phyloP scores from a whole-genome alignment of 179 eudicot species.

The Beta macrorhiza region DNA sequence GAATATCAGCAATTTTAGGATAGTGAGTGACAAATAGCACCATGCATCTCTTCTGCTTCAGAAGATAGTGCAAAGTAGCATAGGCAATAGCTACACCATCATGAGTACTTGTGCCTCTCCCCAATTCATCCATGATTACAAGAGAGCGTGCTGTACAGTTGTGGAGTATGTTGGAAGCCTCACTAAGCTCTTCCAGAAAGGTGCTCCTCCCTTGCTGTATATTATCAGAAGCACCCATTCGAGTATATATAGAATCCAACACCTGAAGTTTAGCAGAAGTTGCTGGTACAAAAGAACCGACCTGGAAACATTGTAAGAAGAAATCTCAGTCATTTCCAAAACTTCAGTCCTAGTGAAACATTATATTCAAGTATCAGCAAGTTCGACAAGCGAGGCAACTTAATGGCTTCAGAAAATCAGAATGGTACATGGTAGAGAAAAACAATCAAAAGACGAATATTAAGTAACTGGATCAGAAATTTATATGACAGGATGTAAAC shows the following conservation, averaged over 20 bases:
- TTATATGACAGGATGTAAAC: neutral
- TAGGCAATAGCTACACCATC: constrained; percentile 98
- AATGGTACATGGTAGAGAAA: neutral
- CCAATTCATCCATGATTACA: constrained; percentile 90
- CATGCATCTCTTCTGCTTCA: constrained; percentile 69
- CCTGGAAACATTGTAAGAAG: constrained; percentile 41
- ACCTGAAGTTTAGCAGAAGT: constrained; percentile 75
- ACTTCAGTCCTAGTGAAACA: neutral
- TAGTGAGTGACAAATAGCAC: constrained; percentile 92
- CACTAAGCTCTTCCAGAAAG: constrained; percentile 87
- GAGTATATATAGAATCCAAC: constrained; percentile 78
- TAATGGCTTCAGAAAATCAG: neutral
- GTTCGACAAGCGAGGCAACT: neutral
- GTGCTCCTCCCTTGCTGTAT: constrained; percentile 95
- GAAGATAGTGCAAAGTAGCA: constrained; percentile 78
- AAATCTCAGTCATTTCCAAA: neutral
- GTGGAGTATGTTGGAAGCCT: constrained; percentile 78
- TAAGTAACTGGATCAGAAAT: neutral
- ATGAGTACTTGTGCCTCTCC: constrained; percentile 97
- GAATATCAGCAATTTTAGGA: constrained; percentile 73
- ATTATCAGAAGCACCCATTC: constrained; percentile 97
- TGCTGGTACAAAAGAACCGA: constrained; percentile 97
- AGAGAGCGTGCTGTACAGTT: constrained; percentile 64
- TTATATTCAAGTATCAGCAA: neutral
- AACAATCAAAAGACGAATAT: neutral